Percentiles rank a stretch among this genome's conserved stretches.
These are phyloP conservation scores for Hypoxylon sp. DNA, from an alignment of 2,329 filamentous ascomycete genomes.

Conservation along the genomic window DNA sequence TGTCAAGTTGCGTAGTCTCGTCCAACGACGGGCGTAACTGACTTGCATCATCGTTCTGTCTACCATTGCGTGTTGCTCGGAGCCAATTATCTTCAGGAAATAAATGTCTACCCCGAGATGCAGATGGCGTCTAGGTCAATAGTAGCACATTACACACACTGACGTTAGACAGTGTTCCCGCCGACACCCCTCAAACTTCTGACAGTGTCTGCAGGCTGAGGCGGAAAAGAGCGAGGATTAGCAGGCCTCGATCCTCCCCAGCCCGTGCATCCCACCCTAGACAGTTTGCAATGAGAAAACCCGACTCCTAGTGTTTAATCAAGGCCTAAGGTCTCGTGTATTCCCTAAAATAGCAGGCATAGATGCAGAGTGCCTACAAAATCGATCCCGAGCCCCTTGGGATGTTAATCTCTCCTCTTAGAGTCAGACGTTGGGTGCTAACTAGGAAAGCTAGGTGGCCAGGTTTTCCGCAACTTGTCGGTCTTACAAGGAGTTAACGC, in stretches of 20 bases:
- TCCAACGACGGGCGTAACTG: constrained; percentile 29
- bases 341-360: constrained; percentile 38
- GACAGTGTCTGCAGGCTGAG: constrained; percentile 33
- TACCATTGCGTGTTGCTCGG: constrained; percentile 20
- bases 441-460: constrained; percentile 18
- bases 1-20: constrained; percentile 24
- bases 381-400: constrained; percentile 5
- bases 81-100: constrained; percentile 28
- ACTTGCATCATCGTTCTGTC: constrained; percentile 26
- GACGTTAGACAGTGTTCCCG: constrained; percentile 35
- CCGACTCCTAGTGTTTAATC: constrained; percentile 24
- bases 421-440: constrained; percentile 22
- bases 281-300: constrained; percentile 27
- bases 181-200: constrained; percentile 27
- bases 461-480: constrained; percentile 20
- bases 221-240: constrained; percentile 38
- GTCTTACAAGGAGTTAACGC: constrained; percentile 24
- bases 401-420: constrained; percentile 12
- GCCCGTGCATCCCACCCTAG: constrained; percentile 33
- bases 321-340: constrained; percentile 14
- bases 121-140: constrained; percentile 29
- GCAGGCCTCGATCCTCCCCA: constrained; percentile 39
- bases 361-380: constrained; percentile 19
- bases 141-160: constrained; percentile 35
- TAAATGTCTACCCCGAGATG: constrained; percentile 19